A percentile compares a stretch with the other conserved stretches of the same genome.
These are phyloP conservation scores for Aspergillus funiculosus DNA, from an alignment of 495 filamentous ascomycete species.

Conservation along the genomic window DNA sequence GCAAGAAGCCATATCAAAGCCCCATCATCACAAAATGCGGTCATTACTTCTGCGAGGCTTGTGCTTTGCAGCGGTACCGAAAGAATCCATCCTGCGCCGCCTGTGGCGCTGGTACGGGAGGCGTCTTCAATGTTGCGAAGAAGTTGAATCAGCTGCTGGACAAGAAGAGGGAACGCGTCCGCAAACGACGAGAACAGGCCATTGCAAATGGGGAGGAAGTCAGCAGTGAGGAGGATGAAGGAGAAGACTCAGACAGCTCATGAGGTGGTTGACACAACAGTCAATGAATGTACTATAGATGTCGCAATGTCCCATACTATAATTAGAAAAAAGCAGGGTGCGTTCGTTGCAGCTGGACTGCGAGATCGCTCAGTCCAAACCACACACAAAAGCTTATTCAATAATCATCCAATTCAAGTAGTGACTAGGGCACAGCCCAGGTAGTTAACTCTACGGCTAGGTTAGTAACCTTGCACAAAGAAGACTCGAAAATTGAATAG, in stretches of 20 bases:
- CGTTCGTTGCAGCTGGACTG: too few relatives aligned
- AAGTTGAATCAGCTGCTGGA: constrained; percentile 73
- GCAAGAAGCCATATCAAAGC: constrained; percentile 69
- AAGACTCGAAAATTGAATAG: too few relatives aligned
- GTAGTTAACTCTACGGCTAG: too few relatives aligned
- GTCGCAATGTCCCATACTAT: background rate
- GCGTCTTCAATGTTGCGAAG: constrained; percentile 87
- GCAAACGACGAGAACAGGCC: constrained; percentile 61
- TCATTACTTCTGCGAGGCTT: constrained; percentile 92
- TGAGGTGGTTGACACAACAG: background rate
- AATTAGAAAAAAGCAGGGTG: too few relatives aligned
- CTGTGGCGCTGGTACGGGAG: constrained; percentile 76
- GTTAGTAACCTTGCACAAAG: too few relatives aligned
- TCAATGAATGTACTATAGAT: background rate
- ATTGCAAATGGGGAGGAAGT: constrained; percentile 66
- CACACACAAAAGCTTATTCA: too few relatives aligned
- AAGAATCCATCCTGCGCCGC: constrained; percentile 78
- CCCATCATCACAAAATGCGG: constrained; percentile 87
- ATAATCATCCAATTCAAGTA: too few relatives aligned
- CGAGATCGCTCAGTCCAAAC: too few relatives aligned
- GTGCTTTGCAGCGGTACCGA: constrained; percentile 77
- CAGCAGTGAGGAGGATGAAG: constrained; percentile 56
- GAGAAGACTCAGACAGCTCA: constrained; percentile 12
- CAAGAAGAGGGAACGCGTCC: constrained; percentile 69
- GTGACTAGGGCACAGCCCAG: too few relatives aligned